A percentile compares a stretch with the other conserved stretches of the same genome.
Evolutionary conservation across 192 early-diverging fungal species (phyloP).

Genomic region (Backusella macrospora): DNA sequence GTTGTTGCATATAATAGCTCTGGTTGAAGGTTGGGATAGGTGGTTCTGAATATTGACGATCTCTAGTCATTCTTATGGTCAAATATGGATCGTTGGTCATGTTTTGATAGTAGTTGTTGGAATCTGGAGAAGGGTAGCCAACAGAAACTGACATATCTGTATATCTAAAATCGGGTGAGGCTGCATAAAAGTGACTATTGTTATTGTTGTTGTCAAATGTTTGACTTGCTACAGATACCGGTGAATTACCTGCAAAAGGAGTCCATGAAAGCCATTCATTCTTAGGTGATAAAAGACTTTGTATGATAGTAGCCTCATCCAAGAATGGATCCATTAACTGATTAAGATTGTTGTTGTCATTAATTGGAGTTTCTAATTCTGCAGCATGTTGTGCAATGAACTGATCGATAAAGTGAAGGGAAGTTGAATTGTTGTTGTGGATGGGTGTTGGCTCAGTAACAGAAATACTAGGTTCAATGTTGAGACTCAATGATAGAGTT

Average conservation of each 20-base stretch:
- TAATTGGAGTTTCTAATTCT: neutral
- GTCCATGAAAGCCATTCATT: conserved; percentile 17
- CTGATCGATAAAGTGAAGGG: conserved; percentile 6
- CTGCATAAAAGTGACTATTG: neutral
- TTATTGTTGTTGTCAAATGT: neutral
- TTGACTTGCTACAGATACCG: neutral
- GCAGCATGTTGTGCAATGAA: conserved; percentile 14
- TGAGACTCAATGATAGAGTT: conserved; percentile 9
- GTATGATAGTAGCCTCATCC: conserved; percentile 4
- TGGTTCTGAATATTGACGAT: conserved; percentile 25
- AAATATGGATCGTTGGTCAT: neutral
- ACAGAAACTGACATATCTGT: neutral
- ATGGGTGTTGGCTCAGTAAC: conserved; percentile 21
- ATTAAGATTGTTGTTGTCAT: neutral
- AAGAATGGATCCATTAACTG: neutral
- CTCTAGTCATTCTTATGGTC: neutral
- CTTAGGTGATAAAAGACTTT: neutral
- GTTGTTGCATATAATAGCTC: conserved; percentile 1
- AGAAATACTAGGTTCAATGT: conserved; percentile 20
- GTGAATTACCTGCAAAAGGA: neutral
- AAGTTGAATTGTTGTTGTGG: neutral
- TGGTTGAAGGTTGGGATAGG: neutral
- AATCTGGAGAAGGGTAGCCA: conserved; percentile 14
- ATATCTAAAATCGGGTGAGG: conserved; percentile 6
- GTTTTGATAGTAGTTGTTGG: neutral